Percentiles rank a stretch among this genome's conserved stretches.
Evolutionary conservation across 352 stramenopile species (phyloP).

Genomic region (Pythium sukuiense): DNA sequence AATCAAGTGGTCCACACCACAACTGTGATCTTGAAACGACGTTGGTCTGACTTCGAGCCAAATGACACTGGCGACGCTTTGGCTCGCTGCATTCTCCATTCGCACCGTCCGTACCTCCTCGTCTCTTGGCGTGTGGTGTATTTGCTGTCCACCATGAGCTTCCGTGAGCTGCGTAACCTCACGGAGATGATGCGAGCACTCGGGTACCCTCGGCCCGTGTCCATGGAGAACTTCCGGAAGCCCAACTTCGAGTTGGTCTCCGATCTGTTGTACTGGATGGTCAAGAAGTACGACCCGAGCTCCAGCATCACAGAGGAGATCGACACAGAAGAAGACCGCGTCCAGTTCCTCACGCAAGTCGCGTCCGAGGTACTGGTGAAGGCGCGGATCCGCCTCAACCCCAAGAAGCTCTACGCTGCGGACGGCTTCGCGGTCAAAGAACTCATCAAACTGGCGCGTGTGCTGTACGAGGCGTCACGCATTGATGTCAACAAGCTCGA

Average conservation of each 20-base stretch:
- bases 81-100: constrained; percentile 3
- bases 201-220: constrained; percentile 89
- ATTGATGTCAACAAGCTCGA: constrained; percentile 65
- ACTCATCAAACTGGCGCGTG: constrained; percentile 92
- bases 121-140: neutral
- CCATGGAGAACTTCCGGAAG: constrained; percentile 94
- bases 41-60: constrained; percentile 1
- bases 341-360: constrained; percentile 92
- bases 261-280: constrained; percentile 96
- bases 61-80: constrained; percentile 9
- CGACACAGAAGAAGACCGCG: constrained; percentile 93
- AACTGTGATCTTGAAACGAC: constrained; percentile 30
- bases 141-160: constrained; percentile 54
- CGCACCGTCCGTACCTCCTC: neutral
- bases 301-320: constrained; percentile 92
- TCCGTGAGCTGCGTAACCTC: constrained; percentile 90
- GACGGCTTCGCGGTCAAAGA: constrained; percentile 94
- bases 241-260: constrained; percentile 97
- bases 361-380: constrained; percentile 84
- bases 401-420: constrained; percentile 95
- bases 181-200: constrained; percentile 95
- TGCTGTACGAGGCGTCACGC: constrained; percentile 90
- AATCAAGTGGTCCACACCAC: constrained; percentile 19
- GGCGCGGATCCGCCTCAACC: constrained; percentile 92
- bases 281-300: constrained; percentile 90